Percentiles rank a stretch among this genome's conserved stretches.
These are phyloP conservation scores for Debaryomyces prosopidis DNA, from an alignment of 805 yeast genomes.

Conservation along the genomic window DNA sequence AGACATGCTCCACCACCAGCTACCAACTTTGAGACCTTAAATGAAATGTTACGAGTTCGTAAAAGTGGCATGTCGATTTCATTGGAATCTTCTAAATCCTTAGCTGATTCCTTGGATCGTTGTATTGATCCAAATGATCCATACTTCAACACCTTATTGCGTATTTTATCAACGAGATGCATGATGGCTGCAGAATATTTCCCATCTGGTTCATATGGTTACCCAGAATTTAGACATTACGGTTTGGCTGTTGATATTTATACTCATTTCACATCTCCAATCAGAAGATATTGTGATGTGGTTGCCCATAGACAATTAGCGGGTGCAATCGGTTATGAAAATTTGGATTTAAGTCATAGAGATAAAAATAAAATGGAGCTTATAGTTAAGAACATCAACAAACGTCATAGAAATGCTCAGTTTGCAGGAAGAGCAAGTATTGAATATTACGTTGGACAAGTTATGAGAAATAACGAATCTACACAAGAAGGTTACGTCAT, in stretches of 20 bases:
- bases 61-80: constrained; percentile 71
- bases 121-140: constrained; percentile 83
- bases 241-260: constrained; percentile 97
- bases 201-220: constrained; percentile 85
- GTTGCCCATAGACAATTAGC: constrained; percentile 97
- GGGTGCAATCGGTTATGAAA: constrained; percentile 95
- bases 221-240: constrained; percentile 91
- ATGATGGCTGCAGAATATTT: constrained; percentile 99
- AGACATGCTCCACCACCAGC: constrained; percentile 98
- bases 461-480: constrained; percentile 80
- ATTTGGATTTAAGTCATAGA: constrained; percentile 75
- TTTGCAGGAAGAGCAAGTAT: constrained; percentile 98
- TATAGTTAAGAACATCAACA: constrained; percentile 85
- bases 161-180: constrained; percentile 97
- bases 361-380: constrained; percentile 89
- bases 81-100: constrained; percentile 81
- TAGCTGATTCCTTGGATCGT: constrained; percentile 91
- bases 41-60: constrained; percentile 82
- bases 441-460: constrained; percentile 97
- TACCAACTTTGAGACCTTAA: constrained; percentile 84
- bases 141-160: constrained; percentile 86
- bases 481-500: constrained; percentile 88
- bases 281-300: constrained; percentile 96
- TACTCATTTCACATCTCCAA: constrained; percentile 98
- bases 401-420: constrained; percentile 95